Conservation (phyloP, 2,329 filamentous ascomycete species). For the Colletotrichum godetiae region DNA sequence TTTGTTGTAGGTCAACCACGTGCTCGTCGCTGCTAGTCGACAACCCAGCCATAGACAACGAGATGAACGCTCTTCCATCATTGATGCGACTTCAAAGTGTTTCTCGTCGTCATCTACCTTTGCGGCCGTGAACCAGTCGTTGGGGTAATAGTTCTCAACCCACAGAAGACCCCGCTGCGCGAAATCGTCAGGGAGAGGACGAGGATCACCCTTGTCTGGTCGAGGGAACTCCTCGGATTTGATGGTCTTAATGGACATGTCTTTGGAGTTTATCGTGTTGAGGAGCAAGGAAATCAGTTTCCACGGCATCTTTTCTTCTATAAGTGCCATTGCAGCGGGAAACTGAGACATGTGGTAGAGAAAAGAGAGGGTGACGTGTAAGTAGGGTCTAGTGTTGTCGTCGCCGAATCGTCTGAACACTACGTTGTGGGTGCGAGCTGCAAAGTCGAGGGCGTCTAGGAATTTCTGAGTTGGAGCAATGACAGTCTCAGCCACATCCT, state of each 20-base stretch:
- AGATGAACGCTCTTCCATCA: slow-evolving; percentile 66
- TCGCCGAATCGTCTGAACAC: not conserved
- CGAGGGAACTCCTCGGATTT: slow-evolving; percentile 59
- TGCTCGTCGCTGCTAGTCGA: slow-evolving; percentile 53
- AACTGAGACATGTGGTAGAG: slow-evolving; percentile 57
- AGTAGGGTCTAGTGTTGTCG: slow-evolving; percentile 59
- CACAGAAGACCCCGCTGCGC: slow-evolving; percentile 73
- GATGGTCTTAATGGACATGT: not conserved
- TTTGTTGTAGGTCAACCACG: slow-evolving; percentile 59
- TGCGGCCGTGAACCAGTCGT: slow-evolving; percentile 67
- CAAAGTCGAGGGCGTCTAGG: slow-evolving; percentile 71
- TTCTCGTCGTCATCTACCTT: slow-evolving; percentile 75
- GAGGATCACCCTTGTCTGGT: slow-evolving; percentile 53
- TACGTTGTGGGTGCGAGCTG: not conserved
- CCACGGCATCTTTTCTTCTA: slow-evolving; percentile 65
- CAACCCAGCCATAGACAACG: slow-evolving; percentile 69
- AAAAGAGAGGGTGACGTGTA: slow-evolving; percentile 73
- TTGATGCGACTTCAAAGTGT: slow-evolving; percentile 70
- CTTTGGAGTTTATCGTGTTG: slow-evolving; percentile 47
- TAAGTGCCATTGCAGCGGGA: slow-evolving; percentile 53
- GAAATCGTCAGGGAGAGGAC: slow-evolving; percentile 77
- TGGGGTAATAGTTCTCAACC: slow-evolving; percentile 67
- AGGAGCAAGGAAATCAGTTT: slow-evolving; percentile 54
- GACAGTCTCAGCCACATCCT: not conserved
- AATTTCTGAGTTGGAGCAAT: slow-evolving; percentile 40